Base-by-base conservation (phyloP, 805 yeast species). In the Sporopachydermia lactativora region DNA sequence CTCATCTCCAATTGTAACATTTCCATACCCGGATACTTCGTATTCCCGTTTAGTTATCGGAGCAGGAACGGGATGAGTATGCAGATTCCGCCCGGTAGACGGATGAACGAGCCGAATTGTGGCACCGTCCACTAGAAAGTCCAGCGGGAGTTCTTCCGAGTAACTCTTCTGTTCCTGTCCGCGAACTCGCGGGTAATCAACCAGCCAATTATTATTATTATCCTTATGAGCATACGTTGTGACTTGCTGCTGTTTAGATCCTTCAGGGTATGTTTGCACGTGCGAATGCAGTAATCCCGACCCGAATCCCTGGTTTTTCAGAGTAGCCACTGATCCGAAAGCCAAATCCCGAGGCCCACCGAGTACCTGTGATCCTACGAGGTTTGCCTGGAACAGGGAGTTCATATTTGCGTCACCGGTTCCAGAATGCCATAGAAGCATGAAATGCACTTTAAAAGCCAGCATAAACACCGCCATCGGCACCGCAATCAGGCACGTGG, bases 341-440 rank as follows among this genome's bases (percentile, higher is more conserved):
- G 77, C 76, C 18, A 81, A 64, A 38, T 77, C 73, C 43, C 83
- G 55, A 15, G 94, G 88, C 8, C 85, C 84, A 17, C 70, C 57
- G 24, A 65, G 67, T 40, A 89, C 68, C 14, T 75, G 70, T 38
- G 77, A 73, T 6, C 81, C 83, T 40, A 70, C 70, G 47, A 92
- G 64, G 44, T 89, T 83, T 5, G 89, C 88, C 60, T 92, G 98
- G 61, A 92, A 78, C 40, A 89, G 67, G 0, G 96, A 78, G 14
- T 92, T 78, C 64, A 92, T 83, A 40, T 92, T 77, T 2, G 94
- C 81, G 58, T 89, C 95, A 35, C 97, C 98, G 0, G 95, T 77
- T 15, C 98, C 98, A 1, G 94, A 72, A 51, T 76, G 77, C 52
- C 71, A 74, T 43, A 92, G 70, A 34, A 86, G 62, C 15, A 69